A percentile compares a stretch with the other conserved stretches of the same genome.
Conservation (phyloP, 2,329 filamentous ascomycete species). For the Diaporthe vaccinii region DNA sequence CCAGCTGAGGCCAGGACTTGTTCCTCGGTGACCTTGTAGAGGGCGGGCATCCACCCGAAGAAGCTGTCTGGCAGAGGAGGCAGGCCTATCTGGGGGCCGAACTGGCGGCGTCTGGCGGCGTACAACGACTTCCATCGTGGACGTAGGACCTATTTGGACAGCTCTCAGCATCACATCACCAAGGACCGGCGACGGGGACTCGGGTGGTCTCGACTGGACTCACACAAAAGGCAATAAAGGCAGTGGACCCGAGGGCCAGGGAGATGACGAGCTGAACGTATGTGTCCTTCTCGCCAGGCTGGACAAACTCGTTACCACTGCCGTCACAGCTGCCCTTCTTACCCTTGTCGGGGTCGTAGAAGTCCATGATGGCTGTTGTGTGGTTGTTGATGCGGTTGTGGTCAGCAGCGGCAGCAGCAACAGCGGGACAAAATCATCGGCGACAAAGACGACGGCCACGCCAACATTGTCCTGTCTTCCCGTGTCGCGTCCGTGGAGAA, state of each 20-base stretch:
- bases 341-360: constrained; percentile 31
- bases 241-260: constrained; percentile 75
- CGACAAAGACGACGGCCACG: constrained; percentile 12
- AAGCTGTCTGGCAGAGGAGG: constrained; percentile 86
- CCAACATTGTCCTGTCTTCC: constrained; percentile 11
- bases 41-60: constrained; percentile 91
- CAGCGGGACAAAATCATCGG: constrained; percentile 4
- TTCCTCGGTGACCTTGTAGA: constrained; percentile 89
- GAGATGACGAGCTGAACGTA: constrained; percentile 81
- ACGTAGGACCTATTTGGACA: constrained; percentile 76
- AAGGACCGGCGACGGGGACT: too few relatives aligned
- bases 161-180: constrained; percentile 29
- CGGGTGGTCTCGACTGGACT: constrained; percentile 47
- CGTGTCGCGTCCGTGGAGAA: background rate
- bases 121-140: constrained; percentile 94
- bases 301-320: constrained; percentile 47
- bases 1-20: constrained; percentile 92
- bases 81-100: constrained; percentile 68
- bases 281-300: constrained; percentile 60
- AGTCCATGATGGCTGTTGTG: constrained; percentile 31
- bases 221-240: constrained; percentile 84
- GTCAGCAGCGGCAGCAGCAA: constrained; percentile 17
- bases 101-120: constrained; percentile 85
- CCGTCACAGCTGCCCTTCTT: constrained; percentile 40
- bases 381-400: constrained; percentile 17